Percentiles rank a stretch among this genome's conserved stretches.
These are phyloP conservation scores for Vanilla planifolia DNA, from an alignment of 106 monocot species.

Conservation along the genomic window DNA sequence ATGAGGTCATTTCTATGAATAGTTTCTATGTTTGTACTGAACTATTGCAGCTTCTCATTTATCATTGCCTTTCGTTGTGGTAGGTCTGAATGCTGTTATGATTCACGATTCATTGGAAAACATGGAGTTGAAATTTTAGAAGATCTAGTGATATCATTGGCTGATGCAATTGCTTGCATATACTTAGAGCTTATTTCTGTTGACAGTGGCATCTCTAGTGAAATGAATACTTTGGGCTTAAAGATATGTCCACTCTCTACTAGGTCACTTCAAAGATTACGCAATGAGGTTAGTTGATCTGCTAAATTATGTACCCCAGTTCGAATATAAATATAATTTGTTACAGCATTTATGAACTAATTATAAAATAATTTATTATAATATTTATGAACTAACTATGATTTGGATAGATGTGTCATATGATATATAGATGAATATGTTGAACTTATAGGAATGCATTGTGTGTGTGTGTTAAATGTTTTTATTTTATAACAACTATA, in stretches of 20 bases:
- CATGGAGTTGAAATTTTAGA: conserved; percentile 65
- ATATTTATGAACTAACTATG: no score
- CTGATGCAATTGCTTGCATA: conserved; percentile 62
- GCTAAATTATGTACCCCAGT: background rate
- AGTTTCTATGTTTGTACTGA: background rate
- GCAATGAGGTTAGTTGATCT: conserved; percentile 67
- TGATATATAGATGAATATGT: no score
- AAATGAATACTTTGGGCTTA: conserved; percentile 44
- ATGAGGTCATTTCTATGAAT: no score
- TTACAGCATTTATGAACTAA: no score
- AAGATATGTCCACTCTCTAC: conserved; percentile 71
- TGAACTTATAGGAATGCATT: no score
- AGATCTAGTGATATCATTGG: conserved; percentile 73
- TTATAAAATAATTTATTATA: no score
- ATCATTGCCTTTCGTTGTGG: background rate
- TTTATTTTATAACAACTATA: no score
- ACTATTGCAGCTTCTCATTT: background rate
- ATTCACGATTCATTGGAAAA: conserved; percentile 31
- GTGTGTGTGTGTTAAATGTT: no score
- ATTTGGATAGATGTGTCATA: no score
- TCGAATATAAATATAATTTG: no score
- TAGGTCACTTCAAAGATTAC: conserved; percentile 68
- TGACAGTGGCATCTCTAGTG: conserved; percentile 55
- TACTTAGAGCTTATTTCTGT: conserved; percentile 88
- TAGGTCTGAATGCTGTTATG: conserved; percentile 47